Evolutionary conservation across 192 early-diverging fungal genomes (phyloP).

Genomic region (Globomyces pollinis-pini): DNA sequence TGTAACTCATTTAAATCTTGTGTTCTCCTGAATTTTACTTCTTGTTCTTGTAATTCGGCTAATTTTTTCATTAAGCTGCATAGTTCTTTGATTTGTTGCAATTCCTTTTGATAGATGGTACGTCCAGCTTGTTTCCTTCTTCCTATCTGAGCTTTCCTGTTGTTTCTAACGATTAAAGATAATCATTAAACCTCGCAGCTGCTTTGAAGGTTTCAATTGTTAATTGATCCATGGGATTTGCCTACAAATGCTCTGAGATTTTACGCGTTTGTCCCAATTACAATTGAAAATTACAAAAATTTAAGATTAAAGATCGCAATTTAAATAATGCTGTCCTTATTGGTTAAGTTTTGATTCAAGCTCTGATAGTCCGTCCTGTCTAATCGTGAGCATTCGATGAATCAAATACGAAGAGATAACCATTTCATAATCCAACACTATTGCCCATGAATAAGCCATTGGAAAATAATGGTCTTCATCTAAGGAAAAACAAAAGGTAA

Average conservation of each 20-base stretch:
- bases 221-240: too few relatives aligned
- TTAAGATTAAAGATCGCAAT: background rate
- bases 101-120: conserved; percentile 6
- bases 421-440: too few relatives aligned
- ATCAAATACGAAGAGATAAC: too few relatives aligned
- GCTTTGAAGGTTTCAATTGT: too few relatives aligned
- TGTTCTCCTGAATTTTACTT: background rate
- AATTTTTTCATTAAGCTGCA: background rate
- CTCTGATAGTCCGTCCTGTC: too few relatives aligned
- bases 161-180: background rate
- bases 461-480: too few relatives aligned
- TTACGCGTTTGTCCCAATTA: background rate
- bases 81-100: conserved; percentile 9
- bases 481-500: too few relatives aligned
- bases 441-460: too few relatives aligned
- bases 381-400: too few relatives aligned
- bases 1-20: conserved; percentile 4
- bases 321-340: too few relatives aligned
- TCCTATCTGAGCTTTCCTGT: conserved; percentile 1
- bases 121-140: background rate
- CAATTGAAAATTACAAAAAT: background rate
- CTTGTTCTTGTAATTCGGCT: background rate
- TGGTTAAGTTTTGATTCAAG: too few relatives aligned
- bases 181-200: background rate
- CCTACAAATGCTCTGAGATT: too few relatives aligned